Base-by-base conservation (phyloP, 306 rosid genomes). In the Vicia faba region DNA sequence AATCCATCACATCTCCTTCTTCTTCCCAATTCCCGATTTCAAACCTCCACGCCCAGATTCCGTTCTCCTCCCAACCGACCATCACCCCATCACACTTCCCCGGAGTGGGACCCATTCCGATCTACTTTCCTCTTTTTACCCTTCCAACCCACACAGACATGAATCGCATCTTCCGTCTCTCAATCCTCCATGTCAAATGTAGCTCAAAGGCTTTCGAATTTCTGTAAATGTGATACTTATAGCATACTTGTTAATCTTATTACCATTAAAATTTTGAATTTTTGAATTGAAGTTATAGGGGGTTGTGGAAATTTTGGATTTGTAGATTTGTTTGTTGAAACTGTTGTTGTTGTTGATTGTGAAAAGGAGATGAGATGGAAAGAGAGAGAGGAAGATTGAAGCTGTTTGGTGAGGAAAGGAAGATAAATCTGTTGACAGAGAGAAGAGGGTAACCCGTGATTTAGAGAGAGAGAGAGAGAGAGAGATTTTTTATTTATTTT, bases 311-410 rank as follows among this genome's bases (percentile, higher is more conserved):
- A 49, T 18, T 49, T 18, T 8, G 31, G 2, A 26, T 60, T 70
- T 23, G 64, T 58, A 25, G 71, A 71, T 75, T 81, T 12, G 56
- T 1, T 48, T 13, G 10, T 18, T 49, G 3, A 8, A 8, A 12
- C 4, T 18, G 56, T 50, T 12, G 59, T 23, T 12, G 59, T 3
- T 49, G 35, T 26, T 29, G 68, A 46, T 81, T 71, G 7, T 44
- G 63, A 54, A 68, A 71, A 58, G 85, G 92, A 82, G 68, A 87
- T 92, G 96, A 39, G 19, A 61, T 61, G 38, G 66, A 88, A 61
- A 72, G 79, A n/a, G 74, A 81, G 79, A 83, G 76, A 75, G 78
- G n/a, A n/a, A n/a, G n/a, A n/a, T n/a, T n/a, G n/a, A n/a, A n/a
- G n/a, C n/a, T n/a, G n/a, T n/a, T n/a, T n/a, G n/a, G n/a, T n/a